phyloP scores from a whole-genome alignment of 2,329 filamentous ascomycete genomes.

The Pseudogymnoascus sp. region DNA sequence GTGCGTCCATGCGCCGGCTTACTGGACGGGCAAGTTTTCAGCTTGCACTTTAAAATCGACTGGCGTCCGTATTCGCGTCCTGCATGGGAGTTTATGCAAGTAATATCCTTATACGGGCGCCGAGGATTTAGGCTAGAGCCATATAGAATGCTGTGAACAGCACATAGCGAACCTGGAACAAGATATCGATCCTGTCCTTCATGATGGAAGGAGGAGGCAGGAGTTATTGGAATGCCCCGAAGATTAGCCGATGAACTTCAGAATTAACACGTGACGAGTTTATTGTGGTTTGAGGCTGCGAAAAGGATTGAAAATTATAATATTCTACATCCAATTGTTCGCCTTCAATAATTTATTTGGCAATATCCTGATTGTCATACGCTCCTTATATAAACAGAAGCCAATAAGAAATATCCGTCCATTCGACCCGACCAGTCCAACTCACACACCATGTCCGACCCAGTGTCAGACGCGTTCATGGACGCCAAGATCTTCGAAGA shows the following conservation, averaged over 20 bases:
- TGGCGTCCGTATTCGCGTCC: not conserved
- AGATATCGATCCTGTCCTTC: not conserved
- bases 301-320: not conserved
- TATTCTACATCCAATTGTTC: not conserved
- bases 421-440: not conserved
- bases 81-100: not conserved
- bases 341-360: not conserved
- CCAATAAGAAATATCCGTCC: not conserved
- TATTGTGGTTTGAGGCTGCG: not conserved
- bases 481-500: conserved; percentile 79
- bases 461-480: conserved; percentile 16
- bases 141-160: not conserved
- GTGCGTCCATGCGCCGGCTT: not conserved
- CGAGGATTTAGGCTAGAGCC: not conserved
- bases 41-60: not conserved
- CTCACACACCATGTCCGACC: not conserved
- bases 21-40: not conserved
- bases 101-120: not conserved
- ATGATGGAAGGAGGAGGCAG: not conserved
- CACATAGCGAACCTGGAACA: not conserved
- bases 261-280: not conserved
- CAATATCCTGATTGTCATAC: not conserved
- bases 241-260: not conserved
- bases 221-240: not conserved
- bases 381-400: not conserved